phyloP scores from a whole-genome alignment of 345 rosid species.

The Murraya koenigii region DNA sequence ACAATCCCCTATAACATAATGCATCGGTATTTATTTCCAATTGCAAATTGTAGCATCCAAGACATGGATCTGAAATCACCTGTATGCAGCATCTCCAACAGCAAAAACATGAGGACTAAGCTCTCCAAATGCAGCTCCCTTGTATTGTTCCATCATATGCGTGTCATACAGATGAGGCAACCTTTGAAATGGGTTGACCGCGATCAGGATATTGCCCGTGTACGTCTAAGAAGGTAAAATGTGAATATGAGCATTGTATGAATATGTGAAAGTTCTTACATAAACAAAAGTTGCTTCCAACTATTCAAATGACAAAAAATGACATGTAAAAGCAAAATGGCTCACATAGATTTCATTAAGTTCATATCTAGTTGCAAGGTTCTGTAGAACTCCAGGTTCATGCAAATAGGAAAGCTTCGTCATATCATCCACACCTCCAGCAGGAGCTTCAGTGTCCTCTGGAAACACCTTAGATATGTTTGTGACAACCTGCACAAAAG shows the following conservation, averaged over 20 bases:
- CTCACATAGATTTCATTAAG: conserved; percentile 87
- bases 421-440: conserved; percentile 97
- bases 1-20: neutral
- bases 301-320: neutral
- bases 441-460: conserved; percentile 77
- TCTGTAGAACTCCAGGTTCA: conserved; percentile 86
- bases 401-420: conserved; percentile 89
- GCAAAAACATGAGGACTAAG: conserved; percentile 97
- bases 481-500: conserved; percentile 55
- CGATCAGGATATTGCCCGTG: conserved; percentile 86
- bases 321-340: conserved; percentile 14
- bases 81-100: conserved; percentile 87
- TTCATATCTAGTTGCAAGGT: conserved; percentile 76
- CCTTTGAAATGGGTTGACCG: conserved; percentile 92
- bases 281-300: conserved; percentile 4
- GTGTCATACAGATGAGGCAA: conserved; percentile 88
- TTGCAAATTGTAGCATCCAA: neutral
- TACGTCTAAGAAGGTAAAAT: conserved; percentile 58
- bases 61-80: conserved; percentile 30
- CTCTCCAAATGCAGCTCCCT: conserved; percentile 77
- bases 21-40: neutral
- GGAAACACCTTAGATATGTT: conserved; percentile 66
- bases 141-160: conserved; percentile 94
- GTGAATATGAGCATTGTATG: conserved; percentile 18
- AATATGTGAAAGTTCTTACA: conserved; percentile 15